Conservation (phyloP, 805 yeast species). For the Monosporozyma siamensis region DNA sequence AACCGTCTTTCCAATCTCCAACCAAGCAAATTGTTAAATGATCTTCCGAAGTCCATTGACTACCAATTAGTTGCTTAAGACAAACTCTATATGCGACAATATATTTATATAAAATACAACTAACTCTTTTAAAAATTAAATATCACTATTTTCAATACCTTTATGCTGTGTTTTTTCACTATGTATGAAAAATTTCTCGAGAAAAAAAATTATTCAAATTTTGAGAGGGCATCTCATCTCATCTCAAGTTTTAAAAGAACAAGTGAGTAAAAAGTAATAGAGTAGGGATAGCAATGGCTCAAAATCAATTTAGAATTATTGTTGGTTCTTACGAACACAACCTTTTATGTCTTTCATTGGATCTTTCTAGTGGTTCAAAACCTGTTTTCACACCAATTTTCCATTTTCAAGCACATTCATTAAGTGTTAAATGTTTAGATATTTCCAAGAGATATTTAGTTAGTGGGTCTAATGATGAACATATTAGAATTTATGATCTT, state of each 20-base stretch:
- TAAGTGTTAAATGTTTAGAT: slow-evolving; percentile 80
- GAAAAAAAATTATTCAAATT: neutral
- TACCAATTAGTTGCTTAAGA: neutral
- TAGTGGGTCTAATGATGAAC: slow-evolving; percentile 93
- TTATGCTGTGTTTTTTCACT: no score
- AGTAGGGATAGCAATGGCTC: slow-evolving; percentile 8
- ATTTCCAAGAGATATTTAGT: slow-evolving; percentile 76
- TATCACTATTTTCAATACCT: no score
- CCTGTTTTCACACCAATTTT: slow-evolving; percentile 86
- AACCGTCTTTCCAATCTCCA: slow-evolving; percentile 25
- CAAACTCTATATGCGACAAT: no score
- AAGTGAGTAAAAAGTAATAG: neutral
- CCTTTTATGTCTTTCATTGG: slow-evolving; percentile 69
- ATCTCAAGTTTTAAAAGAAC: neutral
- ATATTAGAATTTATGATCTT: slow-evolving; percentile 85
- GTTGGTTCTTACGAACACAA: slow-evolving; percentile 97
- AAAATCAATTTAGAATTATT: slow-evolving; percentile 58
- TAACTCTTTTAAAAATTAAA: no score
- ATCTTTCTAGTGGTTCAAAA: slow-evolving; percentile 36
- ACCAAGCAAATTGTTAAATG: slow-evolving; percentile 12
- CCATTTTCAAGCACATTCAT: slow-evolving; percentile 90
- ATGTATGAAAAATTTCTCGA: no score
- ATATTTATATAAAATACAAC: no score
- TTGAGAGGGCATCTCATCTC: slow-evolving; percentile 2
- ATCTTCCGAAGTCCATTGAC: slow-evolving; percentile 2